Evolutionary conservation across 2,329 filamentous ascomycete species (phyloP), one percentile per base, ranked within the genome.

Genomic region (Thelonectria discophora): DNA sequence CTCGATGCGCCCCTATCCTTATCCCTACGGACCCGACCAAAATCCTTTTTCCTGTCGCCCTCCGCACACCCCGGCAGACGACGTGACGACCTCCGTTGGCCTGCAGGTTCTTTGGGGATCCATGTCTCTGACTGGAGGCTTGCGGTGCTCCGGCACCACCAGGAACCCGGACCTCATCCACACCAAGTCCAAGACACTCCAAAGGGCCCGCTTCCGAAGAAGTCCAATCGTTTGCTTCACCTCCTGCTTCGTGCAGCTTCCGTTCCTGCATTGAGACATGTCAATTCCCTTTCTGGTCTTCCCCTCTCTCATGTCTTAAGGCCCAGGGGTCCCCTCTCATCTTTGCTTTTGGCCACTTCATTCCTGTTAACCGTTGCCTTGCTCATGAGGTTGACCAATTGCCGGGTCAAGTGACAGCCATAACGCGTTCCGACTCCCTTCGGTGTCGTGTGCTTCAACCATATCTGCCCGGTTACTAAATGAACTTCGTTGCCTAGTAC

Each of bases 401-500:
- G 50, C 53, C 50, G 34, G 34, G 51, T 53, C 52, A 45, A 45
- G 42, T 60, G 51, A 57, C 43, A 37, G 37, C 47, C 37, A 57
- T 50, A 39, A 51, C 32, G 20, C n/a, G n/a, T 27, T 56, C 40
- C 49, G 53, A 50, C 40, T 49, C 15, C 53, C 39, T 53, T 20
- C 61, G 46, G 37, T 51, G 32, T 55, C 40, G 56, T 32, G 42
- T 55, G 39, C 39, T 10, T 46, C 32, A 24, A 37, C 32, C 27
- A 30, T n/a, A n/a, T 30, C 27, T 48, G 24, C 24, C 27, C 27
- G 50, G 40, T n/a, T 71, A 57, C 69, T 72, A 63, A 69, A 59
- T 30, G 47, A 63, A 68, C 55, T 37, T 45, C 53, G 32, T 37
- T 37, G 20, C 39, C 54, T 74, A 92, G 86, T 92, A 90, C 78